A percentile compares a stretch with the other conserved stretches of the same genome.
Conservation (phyloP, 1,284 basidiomycete genomes). For the Apiotrichum akiyoshidainum region DNA sequence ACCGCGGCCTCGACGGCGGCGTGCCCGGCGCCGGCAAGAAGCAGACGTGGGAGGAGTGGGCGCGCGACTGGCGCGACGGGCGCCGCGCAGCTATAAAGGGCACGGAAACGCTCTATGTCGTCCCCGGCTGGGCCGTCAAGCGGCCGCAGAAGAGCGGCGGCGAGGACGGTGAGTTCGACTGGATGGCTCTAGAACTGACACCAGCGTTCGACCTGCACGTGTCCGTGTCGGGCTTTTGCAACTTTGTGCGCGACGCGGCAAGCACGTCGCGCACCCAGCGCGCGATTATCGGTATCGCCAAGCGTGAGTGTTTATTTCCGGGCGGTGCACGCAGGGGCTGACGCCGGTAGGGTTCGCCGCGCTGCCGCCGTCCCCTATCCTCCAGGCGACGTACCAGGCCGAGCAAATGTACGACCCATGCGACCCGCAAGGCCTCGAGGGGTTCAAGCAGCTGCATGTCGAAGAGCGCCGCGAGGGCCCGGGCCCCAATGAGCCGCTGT, state of each 20-base stretch:
- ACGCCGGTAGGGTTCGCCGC: constrained; percentile 14
- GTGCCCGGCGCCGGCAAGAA: constrained; percentile 6
- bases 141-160: constrained; percentile 19
- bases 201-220: constrained; percentile 19
- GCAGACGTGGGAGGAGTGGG: constrained; percentile 22
- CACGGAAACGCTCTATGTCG: constrained; percentile 30
- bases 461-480: background rate
- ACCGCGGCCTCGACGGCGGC: background rate
- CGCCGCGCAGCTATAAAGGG: constrained; percentile 9
- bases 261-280: constrained; percentile 67
- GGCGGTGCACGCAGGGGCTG: background rate
- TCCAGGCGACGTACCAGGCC: constrained; percentile 5
- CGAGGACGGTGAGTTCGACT: constrained; percentile 15
- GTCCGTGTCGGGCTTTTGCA: constrained; percentile 49
- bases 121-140: constrained; percentile 44
- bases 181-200: background rate
- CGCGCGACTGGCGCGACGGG: constrained; percentile 14
- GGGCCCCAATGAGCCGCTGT: background rate
- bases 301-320: constrained; percentile 54
- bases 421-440: background rate
- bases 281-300: constrained; percentile 71
- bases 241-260: constrained; percentile 61
- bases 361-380: constrained; percentile 11
- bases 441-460: background rate
- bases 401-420: constrained; percentile 8